phyloP scores from a whole-genome alignment of 2,329 filamentous ascomycete genomes.

The Zymoseptoria brevis region DNA sequence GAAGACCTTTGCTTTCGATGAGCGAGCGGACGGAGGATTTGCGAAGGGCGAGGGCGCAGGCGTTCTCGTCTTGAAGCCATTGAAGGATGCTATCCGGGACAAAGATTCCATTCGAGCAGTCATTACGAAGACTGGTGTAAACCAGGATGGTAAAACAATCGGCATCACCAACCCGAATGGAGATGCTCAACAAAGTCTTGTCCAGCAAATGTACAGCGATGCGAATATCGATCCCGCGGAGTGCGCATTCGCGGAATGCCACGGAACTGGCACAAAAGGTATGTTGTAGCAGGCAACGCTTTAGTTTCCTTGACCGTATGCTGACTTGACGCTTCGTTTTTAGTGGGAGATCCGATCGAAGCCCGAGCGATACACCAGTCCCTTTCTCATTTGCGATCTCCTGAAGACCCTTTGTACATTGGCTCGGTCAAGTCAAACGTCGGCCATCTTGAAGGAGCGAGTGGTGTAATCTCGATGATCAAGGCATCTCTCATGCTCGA shows the following conservation, averaged over 20 bases:
- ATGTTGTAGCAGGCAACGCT: not conserved
- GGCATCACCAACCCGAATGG: constrained; percentile 15
- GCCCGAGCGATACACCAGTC: constrained; percentile 3
- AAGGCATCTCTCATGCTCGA: constrained; percentile 20
- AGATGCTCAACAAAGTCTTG: constrained; percentile 1
- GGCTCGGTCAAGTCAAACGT: constrained; percentile 22
- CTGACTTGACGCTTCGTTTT: not conserved
- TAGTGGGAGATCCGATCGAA: constrained; percentile 11
- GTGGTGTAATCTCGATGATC: constrained; percentile 11
- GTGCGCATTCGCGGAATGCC: constrained; percentile 14
- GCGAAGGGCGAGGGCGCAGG: constrained; percentile 2
- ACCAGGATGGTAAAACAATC: constrained; percentile 29
- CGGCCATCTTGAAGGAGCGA: constrained; percentile 13
- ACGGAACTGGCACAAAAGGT: constrained; percentile 20
- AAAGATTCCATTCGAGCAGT: constrained; percentile 25
- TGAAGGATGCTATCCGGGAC: constrained; percentile 3
- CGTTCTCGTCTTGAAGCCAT: constrained; percentile 1
- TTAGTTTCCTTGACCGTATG: no score
- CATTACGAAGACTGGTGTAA: constrained; percentile 28
- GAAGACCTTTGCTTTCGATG: constrained; percentile 1
- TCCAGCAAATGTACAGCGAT: constrained; percentile 5
- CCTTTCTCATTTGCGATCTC: not conserved
- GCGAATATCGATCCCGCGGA: constrained; percentile 27
- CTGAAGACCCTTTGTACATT: constrained; percentile 8
- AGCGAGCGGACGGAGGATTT: not conserved